Evolutionary conservation across 208 protist species (phyloP).

Genomic region (Trypanosoma scelopori): DNA sequence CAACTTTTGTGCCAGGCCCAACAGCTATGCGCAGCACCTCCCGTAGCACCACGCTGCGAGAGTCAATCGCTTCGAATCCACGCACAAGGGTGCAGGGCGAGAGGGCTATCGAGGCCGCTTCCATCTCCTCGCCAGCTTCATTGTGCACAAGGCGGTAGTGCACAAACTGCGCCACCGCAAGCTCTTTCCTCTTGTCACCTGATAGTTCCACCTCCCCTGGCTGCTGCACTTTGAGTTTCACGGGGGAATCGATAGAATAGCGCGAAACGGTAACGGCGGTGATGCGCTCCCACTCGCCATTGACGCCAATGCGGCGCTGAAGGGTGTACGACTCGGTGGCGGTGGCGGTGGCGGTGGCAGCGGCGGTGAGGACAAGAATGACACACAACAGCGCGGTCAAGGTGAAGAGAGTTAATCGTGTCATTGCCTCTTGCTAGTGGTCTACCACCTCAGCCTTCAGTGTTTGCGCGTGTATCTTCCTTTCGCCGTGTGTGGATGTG

Average conservation of each 20-base stretch:
- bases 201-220: conserved; percentile 31
- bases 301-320: conserved; percentile 59
- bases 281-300: conserved; percentile 46
- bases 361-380: conserved; percentile 18
- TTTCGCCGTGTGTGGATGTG: not conserved
- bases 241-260: conserved; percentile 37
- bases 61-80: conserved; percentile 80
- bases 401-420: conserved; percentile 17
- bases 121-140: conserved; percentile 12
- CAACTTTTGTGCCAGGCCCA: conserved; percentile 44
- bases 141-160: conserved; percentile 61
- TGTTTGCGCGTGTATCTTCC: not conserved
- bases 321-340: conserved; percentile 61
- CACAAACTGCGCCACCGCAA: conserved; percentile 54
- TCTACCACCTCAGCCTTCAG: not conserved
- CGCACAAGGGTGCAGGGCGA: conserved; percentile 83
- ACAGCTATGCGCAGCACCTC: conserved; percentile 68
- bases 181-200: conserved; percentile 41
- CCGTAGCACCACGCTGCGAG: conserved; percentile 62
- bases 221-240: conserved; percentile 40
- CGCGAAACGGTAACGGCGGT: conserved; percentile 61
- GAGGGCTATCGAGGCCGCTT: conserved; percentile 46
- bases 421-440: not conserved
- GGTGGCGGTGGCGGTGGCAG: conserved; percentile 37
- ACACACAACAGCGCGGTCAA: conserved; percentile 27